These are phyloP conservation scores for Ceratocystis eucalypticola DNA, from an alignment of 2,329 filamentous ascomycete genomes.

Conservation along the genomic window DNA sequence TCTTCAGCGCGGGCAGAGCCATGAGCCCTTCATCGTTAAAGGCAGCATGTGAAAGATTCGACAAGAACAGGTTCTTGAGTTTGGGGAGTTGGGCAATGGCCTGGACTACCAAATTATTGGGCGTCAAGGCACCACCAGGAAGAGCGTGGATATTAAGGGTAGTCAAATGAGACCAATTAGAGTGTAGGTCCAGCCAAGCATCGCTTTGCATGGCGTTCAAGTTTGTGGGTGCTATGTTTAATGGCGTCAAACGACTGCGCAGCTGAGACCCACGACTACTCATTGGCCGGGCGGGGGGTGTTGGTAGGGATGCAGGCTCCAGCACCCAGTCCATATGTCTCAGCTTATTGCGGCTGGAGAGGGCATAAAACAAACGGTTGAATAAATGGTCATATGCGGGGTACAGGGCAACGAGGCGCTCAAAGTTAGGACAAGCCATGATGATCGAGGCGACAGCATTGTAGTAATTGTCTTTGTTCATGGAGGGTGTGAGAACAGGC, in stretches of 20 bases:
- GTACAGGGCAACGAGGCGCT: constrained; percentile 42
- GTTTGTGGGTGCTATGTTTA: constrained; percentile 22
- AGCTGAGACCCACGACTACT: constrained; percentile 24
- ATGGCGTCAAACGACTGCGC: constrained; percentile 13
- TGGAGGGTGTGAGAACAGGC: constrained; percentile 32
- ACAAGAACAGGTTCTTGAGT: constrained; percentile 46
- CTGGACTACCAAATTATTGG: constrained; percentile 38
- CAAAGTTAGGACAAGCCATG: constrained; percentile 52
- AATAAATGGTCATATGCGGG: constrained; percentile 43
- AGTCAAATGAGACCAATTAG: constrained; percentile 41
- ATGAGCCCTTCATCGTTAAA: constrained; percentile 45
- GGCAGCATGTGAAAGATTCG: constrained; percentile 39
- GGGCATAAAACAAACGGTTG: constrained; percentile 43
- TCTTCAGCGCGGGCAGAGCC: constrained; percentile 40
- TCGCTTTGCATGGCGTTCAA: constrained; percentile 29
- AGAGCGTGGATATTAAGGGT: constrained; percentile 46
- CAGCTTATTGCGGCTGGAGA: constrained; percentile 43
- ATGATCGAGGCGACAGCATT: constrained; percentile 46
- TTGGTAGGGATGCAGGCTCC: constrained; percentile 26
- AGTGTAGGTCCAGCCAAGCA: constrained; percentile 38
- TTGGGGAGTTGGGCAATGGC: constrained; percentile 39
- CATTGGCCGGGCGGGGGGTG: constrained; percentile 24
- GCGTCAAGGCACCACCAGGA: constrained; percentile 40
- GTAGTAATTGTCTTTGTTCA: constrained; percentile 38
- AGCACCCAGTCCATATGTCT: constrained; percentile 48